Conservation (phyloP, 768 basidiomycete species). For the Hygrophoropsis aurantiaca region DNA sequence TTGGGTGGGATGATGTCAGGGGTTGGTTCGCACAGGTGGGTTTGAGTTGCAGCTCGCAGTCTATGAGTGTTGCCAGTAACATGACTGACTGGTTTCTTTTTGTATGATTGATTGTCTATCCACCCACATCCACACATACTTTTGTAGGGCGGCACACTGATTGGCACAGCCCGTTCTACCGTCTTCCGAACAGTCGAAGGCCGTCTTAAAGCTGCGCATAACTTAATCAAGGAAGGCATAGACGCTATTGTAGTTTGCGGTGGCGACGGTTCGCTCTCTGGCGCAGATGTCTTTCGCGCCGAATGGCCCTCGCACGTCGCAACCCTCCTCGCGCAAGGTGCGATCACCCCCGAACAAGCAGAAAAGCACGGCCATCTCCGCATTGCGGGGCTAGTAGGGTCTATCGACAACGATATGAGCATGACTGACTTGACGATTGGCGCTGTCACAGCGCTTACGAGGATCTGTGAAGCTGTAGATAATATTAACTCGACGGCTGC, state of each 20-base stretch:
- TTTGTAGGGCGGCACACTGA: constrained; percentile 85
- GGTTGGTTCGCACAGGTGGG: constrained; percentile 90
- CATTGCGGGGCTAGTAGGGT: constrained; percentile 98
- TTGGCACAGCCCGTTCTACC: constrained; percentile 87
- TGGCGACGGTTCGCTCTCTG: constrained; percentile 95
- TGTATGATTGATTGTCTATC: too few species aligned
- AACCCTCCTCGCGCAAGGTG: constrained; percentile 65
- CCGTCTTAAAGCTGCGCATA: constrained; percentile 82
- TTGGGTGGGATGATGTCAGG: constrained; percentile 97
- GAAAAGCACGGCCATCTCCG: constrained; percentile 78
- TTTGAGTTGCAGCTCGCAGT: neutral
- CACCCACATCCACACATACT: too few species aligned
- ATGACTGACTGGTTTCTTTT: neutral
- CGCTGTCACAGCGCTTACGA: constrained; percentile 90
- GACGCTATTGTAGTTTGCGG: constrained; percentile 97
- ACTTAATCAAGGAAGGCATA: constrained; percentile 95
- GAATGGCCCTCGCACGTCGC: constrained; percentile 92
- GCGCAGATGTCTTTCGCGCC: constrained; percentile 88
- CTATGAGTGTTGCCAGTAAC: neutral
- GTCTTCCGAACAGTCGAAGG: constrained; percentile 87
- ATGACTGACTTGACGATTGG: constrained; percentile 98
- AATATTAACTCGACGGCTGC: constrained; percentile 96
- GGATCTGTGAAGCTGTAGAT: constrained; percentile 97
- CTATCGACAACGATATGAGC: constrained; percentile 99
- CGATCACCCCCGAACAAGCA: constrained; percentile 75